Conservation (phyloP, 495 filamentous ascomycete species). For the Penicillium lividum region DNA sequence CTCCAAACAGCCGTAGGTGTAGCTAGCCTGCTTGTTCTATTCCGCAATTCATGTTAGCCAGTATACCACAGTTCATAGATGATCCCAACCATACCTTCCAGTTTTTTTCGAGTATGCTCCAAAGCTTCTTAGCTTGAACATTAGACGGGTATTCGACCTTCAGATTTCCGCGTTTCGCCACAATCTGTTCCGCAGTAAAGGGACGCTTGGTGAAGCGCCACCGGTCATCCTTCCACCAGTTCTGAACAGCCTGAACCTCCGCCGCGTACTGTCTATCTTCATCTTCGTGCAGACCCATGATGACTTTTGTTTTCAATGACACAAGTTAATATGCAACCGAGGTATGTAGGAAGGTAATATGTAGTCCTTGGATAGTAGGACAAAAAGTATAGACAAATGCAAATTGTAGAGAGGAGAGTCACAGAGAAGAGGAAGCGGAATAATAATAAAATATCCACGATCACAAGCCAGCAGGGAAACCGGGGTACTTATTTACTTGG, state of each 20-base stretch:
- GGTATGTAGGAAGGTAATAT: conserved; percentile 13
- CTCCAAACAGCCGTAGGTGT: conserved; percentile 95
- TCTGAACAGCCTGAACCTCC: conserved; percentile 83
- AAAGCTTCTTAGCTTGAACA: conserved; percentile 87
- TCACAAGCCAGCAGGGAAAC: conserved; percentile 40
- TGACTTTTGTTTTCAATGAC: conserved; percentile 22
- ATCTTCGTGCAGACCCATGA: conserved; percentile 57
- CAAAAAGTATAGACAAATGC: conserved; percentile 13
- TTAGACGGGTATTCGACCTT: conserved; percentile 93
- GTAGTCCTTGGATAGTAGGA: conserved; percentile 5
- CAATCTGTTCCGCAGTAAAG: conserved; percentile 96
- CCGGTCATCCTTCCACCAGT: conserved; percentile 91
- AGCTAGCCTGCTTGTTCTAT: conserved; percentile 81
- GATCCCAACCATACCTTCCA: conserved; percentile 62
- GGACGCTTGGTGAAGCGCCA: conserved; percentile 92
- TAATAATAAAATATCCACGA: conserved; percentile 23
- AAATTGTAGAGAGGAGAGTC: conserved; percentile 16
- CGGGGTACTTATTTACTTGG: conserved; percentile 36
- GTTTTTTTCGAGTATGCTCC: conserved; percentile 81
- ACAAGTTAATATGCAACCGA: conserved; percentile 16
- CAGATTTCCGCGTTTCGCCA: conserved; percentile 87
- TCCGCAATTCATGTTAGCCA: conserved; percentile 2
- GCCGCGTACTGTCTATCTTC: conserved; percentile 79
- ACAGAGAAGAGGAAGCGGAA: conserved; percentile 11
- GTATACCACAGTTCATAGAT: neutral